phyloP scores from a whole-genome alignment of 2,329 filamentous ascomycete species.

The Diplocarpon rosae region DNA sequence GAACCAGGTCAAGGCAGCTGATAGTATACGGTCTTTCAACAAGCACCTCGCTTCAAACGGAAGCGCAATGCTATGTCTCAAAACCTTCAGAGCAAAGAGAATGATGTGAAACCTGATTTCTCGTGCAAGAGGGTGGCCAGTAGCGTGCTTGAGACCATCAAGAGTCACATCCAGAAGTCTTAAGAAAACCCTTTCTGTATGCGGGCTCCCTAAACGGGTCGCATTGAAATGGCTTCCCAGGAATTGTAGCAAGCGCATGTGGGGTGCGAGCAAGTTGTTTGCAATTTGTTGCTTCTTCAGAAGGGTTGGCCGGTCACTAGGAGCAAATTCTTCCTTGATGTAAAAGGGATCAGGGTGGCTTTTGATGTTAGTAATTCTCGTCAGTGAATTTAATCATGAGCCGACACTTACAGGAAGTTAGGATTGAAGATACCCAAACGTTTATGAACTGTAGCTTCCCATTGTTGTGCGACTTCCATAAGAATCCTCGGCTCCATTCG shows the following conservation, averaged over 20 bases:
- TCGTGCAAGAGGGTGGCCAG: constrained; percentile 74
- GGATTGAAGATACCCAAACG: constrained; percentile 73
- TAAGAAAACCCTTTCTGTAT: constrained; percentile 72
- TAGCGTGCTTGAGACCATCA: constrained; percentile 57
- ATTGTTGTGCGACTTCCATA: constrained; percentile 78
- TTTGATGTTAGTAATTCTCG: constrained; percentile 23
- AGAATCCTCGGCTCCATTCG: constrained; percentile 77
- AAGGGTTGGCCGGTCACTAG: constrained; percentile 69
- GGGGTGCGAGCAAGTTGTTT: constrained; percentile 76
- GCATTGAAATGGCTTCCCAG: constrained; percentile 92
- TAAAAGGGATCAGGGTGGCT: constrained; percentile 81
- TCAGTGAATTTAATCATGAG: background rate
- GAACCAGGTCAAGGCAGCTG: constrained; percentile 85
- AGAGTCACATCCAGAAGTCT: constrained; percentile 73
- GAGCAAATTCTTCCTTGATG: constrained; percentile 81
- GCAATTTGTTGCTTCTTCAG: constrained; percentile 66
- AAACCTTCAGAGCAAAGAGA: constrained; percentile 67
- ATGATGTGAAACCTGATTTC: constrained; percentile 88
- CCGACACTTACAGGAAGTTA: constrained; percentile 44
- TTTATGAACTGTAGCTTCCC: constrained; percentile 73
- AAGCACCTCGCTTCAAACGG: constrained; percentile 59
- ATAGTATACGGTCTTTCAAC: constrained; percentile 80
- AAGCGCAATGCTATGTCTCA: constrained; percentile 60
- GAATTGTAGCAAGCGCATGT: constrained; percentile 77
- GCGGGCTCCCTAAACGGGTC: constrained; percentile 70